Conservation (phyloP, 768 basidiomycete genomes). For the Gloeophyllum trabeum region DNA sequence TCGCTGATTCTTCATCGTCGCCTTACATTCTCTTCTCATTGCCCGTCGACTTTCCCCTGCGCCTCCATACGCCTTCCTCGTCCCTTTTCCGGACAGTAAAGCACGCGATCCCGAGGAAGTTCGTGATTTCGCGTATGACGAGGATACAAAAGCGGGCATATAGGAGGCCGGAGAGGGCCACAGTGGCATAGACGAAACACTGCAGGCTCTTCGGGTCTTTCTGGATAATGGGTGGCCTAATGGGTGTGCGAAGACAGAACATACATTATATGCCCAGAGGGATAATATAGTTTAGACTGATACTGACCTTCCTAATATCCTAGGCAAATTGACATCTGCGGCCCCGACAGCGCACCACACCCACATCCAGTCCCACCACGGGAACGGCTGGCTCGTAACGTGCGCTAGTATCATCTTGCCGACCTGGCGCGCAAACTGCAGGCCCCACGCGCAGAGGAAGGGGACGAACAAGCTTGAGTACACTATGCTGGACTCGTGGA, state of each 20-base stretch:
- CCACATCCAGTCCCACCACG: slow-evolving; percentile 83
- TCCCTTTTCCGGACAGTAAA: slow-evolving; percentile 89
- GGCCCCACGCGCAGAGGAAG: slow-evolving; percentile 88
- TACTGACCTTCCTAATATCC: slow-evolving; percentile 55
- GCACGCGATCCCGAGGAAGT: slow-evolving; percentile 89
- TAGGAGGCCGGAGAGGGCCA: slow-evolving; percentile 52
- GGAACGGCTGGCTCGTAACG: slow-evolving; percentile 76
- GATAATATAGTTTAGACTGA: slow-evolving; percentile 1
- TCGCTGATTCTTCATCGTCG: slow-evolving; percentile 11
- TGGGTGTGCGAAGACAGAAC: slow-evolving; percentile 1
- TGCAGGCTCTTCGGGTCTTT: slow-evolving; percentile 46
- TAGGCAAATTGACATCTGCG: slow-evolving; percentile 71
- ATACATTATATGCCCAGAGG: not conserved
- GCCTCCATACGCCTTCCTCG: slow-evolving; percentile 54
- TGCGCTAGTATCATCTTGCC: slow-evolving; percentile 91
- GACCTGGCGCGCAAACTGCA: slow-evolving; percentile 84
- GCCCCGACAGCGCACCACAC: slow-evolving; percentile 69
- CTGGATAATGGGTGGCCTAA: slow-evolving; percentile 71
- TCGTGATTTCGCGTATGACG: slow-evolving; percentile 84
- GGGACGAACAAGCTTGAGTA: slow-evolving; percentile 73
- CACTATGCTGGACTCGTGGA: slow-evolving; percentile 54
- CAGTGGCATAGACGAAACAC: slow-evolving; percentile 63
- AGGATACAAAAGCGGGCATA: slow-evolving; percentile 72
- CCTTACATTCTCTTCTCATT: no score
- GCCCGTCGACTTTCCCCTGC: no score